Conservation (phyloP, 805 yeast genomes). For the Yarrowia keelungensis region DNA sequence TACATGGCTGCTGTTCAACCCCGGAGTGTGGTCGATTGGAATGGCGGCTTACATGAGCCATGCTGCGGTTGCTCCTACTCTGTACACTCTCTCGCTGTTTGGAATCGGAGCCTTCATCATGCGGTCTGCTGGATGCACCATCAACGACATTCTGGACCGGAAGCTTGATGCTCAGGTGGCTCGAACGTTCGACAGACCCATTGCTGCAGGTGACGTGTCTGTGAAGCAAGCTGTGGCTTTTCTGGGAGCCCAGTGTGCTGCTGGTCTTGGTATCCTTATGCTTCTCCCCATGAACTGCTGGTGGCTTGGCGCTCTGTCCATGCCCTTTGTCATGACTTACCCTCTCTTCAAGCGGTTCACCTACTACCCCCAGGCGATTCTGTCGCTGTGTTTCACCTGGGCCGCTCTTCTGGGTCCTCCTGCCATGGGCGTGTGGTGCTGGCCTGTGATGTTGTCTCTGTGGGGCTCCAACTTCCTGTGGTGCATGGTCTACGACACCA, state of each 20-base stretch:
- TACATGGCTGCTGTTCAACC: constrained; percentile 78
- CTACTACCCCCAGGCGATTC: constrained; percentile 87
- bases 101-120: constrained; percentile 86
- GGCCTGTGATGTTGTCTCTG: constrained; percentile 77
- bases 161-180: constrained; percentile 84
- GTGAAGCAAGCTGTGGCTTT: constrained; percentile 72
- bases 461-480: constrained; percentile 80
- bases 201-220: constrained; percentile 83
- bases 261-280: constrained; percentile 75
- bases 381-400: constrained; percentile 90
- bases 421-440: constrained; percentile 87
- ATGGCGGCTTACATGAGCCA: constrained; percentile 77
- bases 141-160: constrained; percentile 87
- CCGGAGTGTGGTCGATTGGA: constrained; percentile 91
- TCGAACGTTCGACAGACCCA: constrained; percentile 89
- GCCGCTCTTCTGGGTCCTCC: constrained; percentile 94
- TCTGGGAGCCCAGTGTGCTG: constrained; percentile 72
- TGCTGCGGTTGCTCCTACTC: constrained; percentile 71
- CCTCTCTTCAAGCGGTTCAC: constrained; percentile 95
- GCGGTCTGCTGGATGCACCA: constrained; percentile 98
- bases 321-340: constrained; percentile 81
- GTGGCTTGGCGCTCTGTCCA: constrained; percentile 77
- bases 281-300: constrained; percentile 83
- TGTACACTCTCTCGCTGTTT: constrained; percentile 70
- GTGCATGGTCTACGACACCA: constrained; percentile 96